Base-by-base conservation (phyloP, 768 basidiomycete genomes). In the Jaapia argillacea region DNA sequence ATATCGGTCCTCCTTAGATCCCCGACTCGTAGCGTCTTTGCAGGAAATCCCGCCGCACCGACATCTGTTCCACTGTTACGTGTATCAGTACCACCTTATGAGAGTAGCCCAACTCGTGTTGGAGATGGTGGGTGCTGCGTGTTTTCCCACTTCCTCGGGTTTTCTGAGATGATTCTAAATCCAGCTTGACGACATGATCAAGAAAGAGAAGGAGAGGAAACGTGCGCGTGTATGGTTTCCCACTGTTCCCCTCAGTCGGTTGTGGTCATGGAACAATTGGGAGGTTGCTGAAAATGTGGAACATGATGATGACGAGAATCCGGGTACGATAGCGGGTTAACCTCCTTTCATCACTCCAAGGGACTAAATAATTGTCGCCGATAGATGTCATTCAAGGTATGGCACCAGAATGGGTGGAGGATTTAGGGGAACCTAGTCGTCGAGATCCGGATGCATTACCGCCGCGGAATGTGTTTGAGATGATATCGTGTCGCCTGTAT, bases 381-480 rank as follows among this genome's bases (percentile, higher is more conserved):
- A 16, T 36, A 63, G 78, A 84, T 62, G 48, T 52, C 47, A 75
- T 85, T 39, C 77, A 78, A 47, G 81, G 81, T 5, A 58, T 78
- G 7, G 64, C 71, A 22, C 64, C 63, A 1, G 57, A 58, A 6
- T 50, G 56, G 38, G 53, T 60, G 27, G 55, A 66, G 2, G 80
- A 83, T 51, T 66, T 85, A 0, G 81, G 78, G 3, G 51, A 68
- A 27, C 72, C 83, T 1, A 58, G 64, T 13, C 65, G 70, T 3
- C 68, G 85, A 22, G 83, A 88, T 58, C 83, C 85, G 0, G 85
- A 88, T 54, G 83, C 81, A 0, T 58, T 86, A 0, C 83, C 85
- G 1, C 85, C 85, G 0, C 54, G 66, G 2, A 86, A 84, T 49
- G 40, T 48, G 2, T 59, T 84, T 24, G 81, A 86, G 54, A 60